Base-by-base conservation (phyloP, 129 eudicot species). In the Chrysanthemum makinoi region DNA sequence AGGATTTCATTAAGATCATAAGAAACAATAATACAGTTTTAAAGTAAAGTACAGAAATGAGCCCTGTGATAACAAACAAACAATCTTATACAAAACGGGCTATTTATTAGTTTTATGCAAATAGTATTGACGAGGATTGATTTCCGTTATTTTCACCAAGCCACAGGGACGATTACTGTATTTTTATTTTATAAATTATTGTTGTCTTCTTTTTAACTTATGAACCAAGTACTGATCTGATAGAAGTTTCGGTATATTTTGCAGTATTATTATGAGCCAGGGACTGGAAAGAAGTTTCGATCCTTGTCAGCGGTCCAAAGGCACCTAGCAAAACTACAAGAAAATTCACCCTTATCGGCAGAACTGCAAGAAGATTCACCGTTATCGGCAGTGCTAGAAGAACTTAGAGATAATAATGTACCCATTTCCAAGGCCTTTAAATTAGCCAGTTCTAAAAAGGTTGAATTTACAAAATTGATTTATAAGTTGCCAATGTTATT, bases 191-290 rank as follows among this genome's bases (percentile, higher is more conserved):
- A 33, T 33, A 33, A 33, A 33, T 5, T 33, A 1, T 1, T 33
- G 43, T 5, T 33, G 43, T 33, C 43, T 33, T 33, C 43, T 33
- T 33, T 33, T 33, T 24, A 22, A 22, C 30, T 13, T 12, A 12
- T 14, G 43, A 16, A 55, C 10, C 5, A 56, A 35, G 10, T 43
- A 71, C 66, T 44, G 47, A 59, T 55, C 26, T 66, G 4, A 48
- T 59, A 60, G 0, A 55, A 16, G 4, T 58, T 52, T 46, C 14
- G 6, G 5, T 68, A 57, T 65, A 65, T 63, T 55, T 74, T 78
- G 78, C 83, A 91, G 97, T 91, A 86, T 63, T 91, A 82, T 62
- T 82, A 82, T 54, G 97, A 91, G 58, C 94, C 97, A 60, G 86
- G 66, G 66, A 88, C 90, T 16, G 94, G 93, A 16, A 78, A 56